These are phyloP conservation scores for Oryza glumipatula DNA, from an alignment of 176 grass and related monocot genomes.

Conservation along the genomic window DNA sequence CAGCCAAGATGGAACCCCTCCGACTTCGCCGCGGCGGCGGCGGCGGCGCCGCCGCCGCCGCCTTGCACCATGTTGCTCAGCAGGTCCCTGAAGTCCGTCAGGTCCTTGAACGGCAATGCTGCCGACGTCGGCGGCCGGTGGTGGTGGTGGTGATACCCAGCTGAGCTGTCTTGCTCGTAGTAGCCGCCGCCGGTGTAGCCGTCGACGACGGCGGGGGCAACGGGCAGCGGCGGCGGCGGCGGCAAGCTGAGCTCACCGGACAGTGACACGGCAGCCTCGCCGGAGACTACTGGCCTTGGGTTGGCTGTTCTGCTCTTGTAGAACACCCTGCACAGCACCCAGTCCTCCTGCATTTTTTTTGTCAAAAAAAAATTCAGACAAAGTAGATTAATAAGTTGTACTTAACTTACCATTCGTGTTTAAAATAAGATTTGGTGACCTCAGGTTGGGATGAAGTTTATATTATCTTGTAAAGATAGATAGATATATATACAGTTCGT, in stretches of 20 bases:
- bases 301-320: conserved; percentile 42
- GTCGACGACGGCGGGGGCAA: background rate
- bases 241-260: conserved; percentile 20
- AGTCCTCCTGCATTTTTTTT: conserved; percentile 53
- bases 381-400: background rate
- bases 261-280: background rate
- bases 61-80: conserved; percentile 36
- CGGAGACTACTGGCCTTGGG: background rate
- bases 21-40: background rate
- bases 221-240: background rate
- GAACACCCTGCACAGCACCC: conserved; percentile 72
- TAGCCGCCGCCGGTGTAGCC: background rate
- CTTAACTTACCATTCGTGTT: background rate
- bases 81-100: conserved; percentile 37
- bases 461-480: background rate
- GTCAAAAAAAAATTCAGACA: background rate
- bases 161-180: conserved; percentile 1
- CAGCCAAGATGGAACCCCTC: conserved; percentile 21
- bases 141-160: background rate
- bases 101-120: background rate
- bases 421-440: background rate
- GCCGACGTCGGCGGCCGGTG: background rate
- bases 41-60: background rate
- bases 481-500: background rate
- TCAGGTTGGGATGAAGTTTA: background rate